These are phyloP conservation scores for Thielaviopsis euricoi DNA, from an alignment of 2,329 filamentous ascomycete genomes.

Conservation along the genomic window DNA sequence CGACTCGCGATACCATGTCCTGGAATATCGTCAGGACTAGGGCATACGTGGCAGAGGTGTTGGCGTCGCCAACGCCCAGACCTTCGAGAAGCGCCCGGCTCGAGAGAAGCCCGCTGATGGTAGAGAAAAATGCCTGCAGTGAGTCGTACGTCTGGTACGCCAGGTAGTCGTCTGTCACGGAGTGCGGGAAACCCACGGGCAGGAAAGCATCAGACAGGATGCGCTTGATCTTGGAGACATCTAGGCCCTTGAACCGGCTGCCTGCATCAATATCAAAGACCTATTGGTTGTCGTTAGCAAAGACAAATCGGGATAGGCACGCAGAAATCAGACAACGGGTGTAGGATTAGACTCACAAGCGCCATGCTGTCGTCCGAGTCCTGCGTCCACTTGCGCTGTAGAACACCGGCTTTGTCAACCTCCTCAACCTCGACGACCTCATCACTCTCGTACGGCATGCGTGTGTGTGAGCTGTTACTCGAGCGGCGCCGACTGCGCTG, in stretches of 20 bases:
- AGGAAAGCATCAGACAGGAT: slow-evolving; percentile 55
- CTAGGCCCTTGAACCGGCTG: background rate
- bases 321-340: too few relatives aligned
- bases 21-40: slow-evolving; percentile 71
- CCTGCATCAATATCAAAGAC: background rate
- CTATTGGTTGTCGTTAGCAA: background rate
- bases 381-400: slow-evolving; percentile 19
- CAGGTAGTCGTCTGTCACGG: slow-evolving; percentile 71
- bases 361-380: slow-evolving; percentile 4
- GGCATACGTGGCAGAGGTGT: slow-evolving; percentile 62
- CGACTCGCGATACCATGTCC: slow-evolving; percentile 62
- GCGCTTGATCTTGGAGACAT: slow-evolving; percentile 1
- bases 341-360: background rate
- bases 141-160: slow-evolving; percentile 58
- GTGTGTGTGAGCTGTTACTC: background rate
- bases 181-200: slow-evolving; percentile 75
- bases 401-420: slow-evolving; percentile 23
- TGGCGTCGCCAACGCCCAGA: slow-evolving; percentile 69
- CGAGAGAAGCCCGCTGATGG: slow-evolving; percentile 63
- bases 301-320: too few relatives aligned
- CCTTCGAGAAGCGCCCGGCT: slow-evolving; percentile 65
- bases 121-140: slow-evolving; percentile 69
- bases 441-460: background rate
- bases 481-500: background rate
- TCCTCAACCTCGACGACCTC: slow-evolving; percentile 19